Evolutionary conservation across 2,329 filamentous ascomycete species (phyloP).

Genomic region (Lachnellula subtilissima): DNA sequence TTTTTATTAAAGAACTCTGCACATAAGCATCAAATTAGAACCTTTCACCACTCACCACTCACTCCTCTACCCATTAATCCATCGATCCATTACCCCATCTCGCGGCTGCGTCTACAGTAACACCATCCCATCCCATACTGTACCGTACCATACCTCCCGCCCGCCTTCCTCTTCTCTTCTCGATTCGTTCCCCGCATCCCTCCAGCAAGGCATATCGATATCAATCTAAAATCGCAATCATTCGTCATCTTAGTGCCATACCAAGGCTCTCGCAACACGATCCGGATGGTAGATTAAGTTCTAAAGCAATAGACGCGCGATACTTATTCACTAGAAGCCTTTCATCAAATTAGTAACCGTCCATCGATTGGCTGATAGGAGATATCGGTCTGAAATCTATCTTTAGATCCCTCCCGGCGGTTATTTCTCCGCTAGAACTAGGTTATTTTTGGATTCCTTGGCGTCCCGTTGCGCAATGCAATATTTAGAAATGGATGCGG

Average conservation of each 20-base stretch:
- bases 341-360: not conserved
- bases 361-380: not conserved
- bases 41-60: not conserved
- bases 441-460: not conserved
- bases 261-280: too few relatives aligned
- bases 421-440: not conserved
- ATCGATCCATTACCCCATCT: not conserved
- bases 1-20: not conserved
- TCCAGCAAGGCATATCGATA: not conserved
- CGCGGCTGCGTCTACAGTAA: too few relatives aligned
- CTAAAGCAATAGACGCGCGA: not conserved
- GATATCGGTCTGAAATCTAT: not conserved
- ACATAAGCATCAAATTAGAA: not conserved
- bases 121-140: too few relatives aligned
- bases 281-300: not conserved
- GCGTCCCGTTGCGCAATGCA: not conserved
- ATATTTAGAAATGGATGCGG: not conserved
- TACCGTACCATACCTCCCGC: too few relatives aligned
- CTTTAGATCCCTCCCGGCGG: not conserved
- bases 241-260: too few relatives aligned
- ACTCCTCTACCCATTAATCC: not conserved
- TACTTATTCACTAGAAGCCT: not conserved
- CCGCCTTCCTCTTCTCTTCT: too few relatives aligned
- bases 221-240: not conserved
- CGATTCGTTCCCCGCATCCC: not conserved